These are phyloP conservation scores for Populus alba DNA, from an alignment of 345 rosid species.

Conservation along the genomic window DNA sequence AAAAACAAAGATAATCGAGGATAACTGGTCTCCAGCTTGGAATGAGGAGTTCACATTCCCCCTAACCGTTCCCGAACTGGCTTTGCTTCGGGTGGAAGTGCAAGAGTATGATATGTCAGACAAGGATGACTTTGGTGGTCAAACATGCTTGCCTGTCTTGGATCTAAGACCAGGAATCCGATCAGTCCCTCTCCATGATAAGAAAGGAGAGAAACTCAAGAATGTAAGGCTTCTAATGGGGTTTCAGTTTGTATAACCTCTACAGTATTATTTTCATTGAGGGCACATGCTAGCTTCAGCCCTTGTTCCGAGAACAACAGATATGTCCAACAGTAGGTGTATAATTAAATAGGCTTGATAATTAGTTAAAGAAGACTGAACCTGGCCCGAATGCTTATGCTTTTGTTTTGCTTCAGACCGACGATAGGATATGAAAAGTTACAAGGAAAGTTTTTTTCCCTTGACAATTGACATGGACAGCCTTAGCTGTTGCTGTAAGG, in stretches of 20 bases:
- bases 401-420: conserved; percentile 10
- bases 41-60: conserved; percentile 27
- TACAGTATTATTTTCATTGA: neutral
- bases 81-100: conserved; percentile 27
- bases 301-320: neutral
- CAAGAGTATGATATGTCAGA: conserved; percentile 32
- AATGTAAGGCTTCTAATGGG: conserved; percentile 25
- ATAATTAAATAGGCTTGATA: neutral
- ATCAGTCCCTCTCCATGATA: conserved; percentile 27
- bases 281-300: neutral
- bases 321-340: neutral
- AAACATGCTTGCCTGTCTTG: conserved; percentile 26
- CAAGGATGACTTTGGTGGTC: conserved; percentile 33
- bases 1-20: conserved; percentile 28
- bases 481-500: conserved; percentile 3
- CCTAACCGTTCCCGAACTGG: conserved; percentile 28
- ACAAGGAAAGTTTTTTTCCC: neutral
- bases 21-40: conserved; percentile 32
- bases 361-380: neutral
- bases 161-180: conserved; percentile 34
- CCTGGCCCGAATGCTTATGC: neutral
- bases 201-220: conserved; percentile 28
- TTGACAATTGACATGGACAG: neutral
- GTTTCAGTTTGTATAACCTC: conserved; percentile 21
- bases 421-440: conserved; percentile 12